Base-by-base conservation (phyloP, 371 early-diverging fungal genomes). In the Mucor saturninus region DNA sequence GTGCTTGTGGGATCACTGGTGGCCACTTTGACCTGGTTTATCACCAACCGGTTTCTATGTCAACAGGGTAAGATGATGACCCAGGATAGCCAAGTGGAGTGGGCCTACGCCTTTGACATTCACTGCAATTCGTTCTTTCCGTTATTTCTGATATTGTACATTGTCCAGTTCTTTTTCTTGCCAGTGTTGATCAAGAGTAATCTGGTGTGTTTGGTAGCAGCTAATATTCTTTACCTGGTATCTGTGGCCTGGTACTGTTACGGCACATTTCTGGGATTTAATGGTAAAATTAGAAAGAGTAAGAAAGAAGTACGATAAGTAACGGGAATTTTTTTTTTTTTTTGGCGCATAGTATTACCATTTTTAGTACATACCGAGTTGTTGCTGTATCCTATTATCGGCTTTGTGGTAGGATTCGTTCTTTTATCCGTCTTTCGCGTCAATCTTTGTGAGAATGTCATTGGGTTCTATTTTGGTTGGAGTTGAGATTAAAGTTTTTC, bases 51-150 rank as follows among this genome's bases (percentile, higher is more conserved):
- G 32, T 91, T 93, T 59, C 80, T 96, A 42, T 73, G 89, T 51
- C 88, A 88, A 58, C 82, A 76, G 21, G 21, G 21, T 56, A 87
- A 86, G 37, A 87, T 72, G 61, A 77, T 89, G 28, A 83, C 92
- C 4, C 85, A 85, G 3, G 92, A 92, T 57, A 95, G 94, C 68
- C 82, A 82, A 38, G 94, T 95, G 11, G 96, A 96, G 75, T 95
- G 94, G 94, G 89, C 89, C 40, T 95, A 95, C 71, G 90, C 91
- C n/a, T 93, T 95, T 65, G 95, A 95, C 69, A 92, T 96, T 11
- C 96, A 96, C 68, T 94, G 95, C 82, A 96, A 96, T 68, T 79
- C 95, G 10, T 95, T 93, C 71, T 92, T 95, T 67, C 91, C 93
- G 1, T 75, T 91, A 51, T 94, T 91, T 58, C 80, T 91, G 45